Percentiles rank a stretch among this genome's conserved stretches.
Conservation (phyloP, 2,329 filamentous ascomycete species). For the Calonectria pseudoturangicola region DNA sequence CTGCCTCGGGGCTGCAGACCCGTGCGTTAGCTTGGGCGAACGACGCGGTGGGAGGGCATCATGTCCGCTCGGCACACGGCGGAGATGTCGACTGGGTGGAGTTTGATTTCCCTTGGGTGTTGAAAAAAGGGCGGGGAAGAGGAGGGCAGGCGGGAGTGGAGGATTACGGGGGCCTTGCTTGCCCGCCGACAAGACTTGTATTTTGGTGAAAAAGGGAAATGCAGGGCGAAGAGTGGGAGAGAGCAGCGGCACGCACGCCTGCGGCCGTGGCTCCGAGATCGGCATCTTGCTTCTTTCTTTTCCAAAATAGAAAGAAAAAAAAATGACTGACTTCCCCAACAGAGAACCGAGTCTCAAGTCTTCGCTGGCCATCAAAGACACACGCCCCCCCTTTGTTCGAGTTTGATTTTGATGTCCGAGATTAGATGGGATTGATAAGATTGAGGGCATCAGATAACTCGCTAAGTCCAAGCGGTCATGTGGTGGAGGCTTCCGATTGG, state of each 20-base stretch:
- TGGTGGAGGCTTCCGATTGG: conserved; percentile 49
- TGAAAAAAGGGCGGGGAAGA: conserved; percentile 12
- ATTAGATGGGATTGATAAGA: conserved; percentile 58
- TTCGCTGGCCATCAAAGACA: conserved; percentile 30
- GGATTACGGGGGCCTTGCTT: background rate
- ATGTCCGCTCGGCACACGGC: conserved; percentile 4
- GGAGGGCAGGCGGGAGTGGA: background rate
- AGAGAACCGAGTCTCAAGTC: conserved; percentile 16
- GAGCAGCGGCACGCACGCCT: background rate
- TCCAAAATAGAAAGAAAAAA: background rate
- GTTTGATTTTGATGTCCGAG: conserved; percentile 44
- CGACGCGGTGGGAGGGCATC: background rate
- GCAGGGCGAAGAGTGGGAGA: conserved; percentile 30
- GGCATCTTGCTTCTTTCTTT: conserved; percentile 34
- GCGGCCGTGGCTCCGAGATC: conserved; percentile 45
- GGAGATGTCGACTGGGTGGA: conserved; percentile 19
- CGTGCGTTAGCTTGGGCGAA: conserved; percentile 32
- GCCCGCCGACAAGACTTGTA: conserved; percentile 21
- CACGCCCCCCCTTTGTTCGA: conserved; percentile 30
- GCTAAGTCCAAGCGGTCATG: conserved; percentile 26
- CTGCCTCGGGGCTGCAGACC: conserved; percentile 19
- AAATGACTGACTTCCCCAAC: background rate
- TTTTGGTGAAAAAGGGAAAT: conserved; percentile 34
- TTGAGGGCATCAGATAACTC: conserved; percentile 46
- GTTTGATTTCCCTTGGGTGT: conserved; percentile 15